phyloP scores from a whole-genome alignment of 2,329 filamentous ascomycete species.

The Neopestalotiopsis rosae region DNA sequence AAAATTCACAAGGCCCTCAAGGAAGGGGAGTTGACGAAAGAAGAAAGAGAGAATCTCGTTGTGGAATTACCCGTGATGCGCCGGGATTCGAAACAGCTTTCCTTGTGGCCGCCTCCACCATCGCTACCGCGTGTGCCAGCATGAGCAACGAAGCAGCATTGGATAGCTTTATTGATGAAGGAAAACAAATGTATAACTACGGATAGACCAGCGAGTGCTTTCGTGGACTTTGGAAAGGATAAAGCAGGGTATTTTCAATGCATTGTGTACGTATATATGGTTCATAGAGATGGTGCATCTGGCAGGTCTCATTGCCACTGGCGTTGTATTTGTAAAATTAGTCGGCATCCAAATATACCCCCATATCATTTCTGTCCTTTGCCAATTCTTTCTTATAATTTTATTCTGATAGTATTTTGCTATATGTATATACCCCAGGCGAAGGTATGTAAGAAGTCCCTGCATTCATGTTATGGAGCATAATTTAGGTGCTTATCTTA shows the following conservation, averaged over 20 bases:
- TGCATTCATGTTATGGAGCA: not conserved
- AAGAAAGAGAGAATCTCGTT: constrained; percentile 25
- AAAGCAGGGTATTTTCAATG: not conserved
- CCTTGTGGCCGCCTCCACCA: not conserved
- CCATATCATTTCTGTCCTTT: not conserved
- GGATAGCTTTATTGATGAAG: not conserved
- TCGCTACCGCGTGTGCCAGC: not conserved
- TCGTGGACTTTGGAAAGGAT: not conserved
- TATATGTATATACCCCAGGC: too few species aligned
- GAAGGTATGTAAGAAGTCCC: not conserved
- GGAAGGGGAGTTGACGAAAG: constrained; percentile 24
- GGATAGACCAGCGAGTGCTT: not conserved
- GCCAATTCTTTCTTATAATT: too few species aligned
- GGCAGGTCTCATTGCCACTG: not conserved
- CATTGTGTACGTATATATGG: not conserved
- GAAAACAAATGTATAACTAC: not conserved
- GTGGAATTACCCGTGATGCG: constrained; percentile 30
- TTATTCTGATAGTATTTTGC: too few species aligned
- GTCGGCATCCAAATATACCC: constrained; percentile 1
- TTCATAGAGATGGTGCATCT: constrained; percentile 1
- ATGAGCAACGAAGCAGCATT: not conserved
- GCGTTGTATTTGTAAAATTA: not conserved
- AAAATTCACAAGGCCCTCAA: constrained; percentile 28
- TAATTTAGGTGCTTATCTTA: not conserved
- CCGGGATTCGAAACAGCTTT: not conserved